phyloP scores from a whole-genome alignment of 2,329 filamentous ascomycete species.

The Exophiala bonariae region DNA sequence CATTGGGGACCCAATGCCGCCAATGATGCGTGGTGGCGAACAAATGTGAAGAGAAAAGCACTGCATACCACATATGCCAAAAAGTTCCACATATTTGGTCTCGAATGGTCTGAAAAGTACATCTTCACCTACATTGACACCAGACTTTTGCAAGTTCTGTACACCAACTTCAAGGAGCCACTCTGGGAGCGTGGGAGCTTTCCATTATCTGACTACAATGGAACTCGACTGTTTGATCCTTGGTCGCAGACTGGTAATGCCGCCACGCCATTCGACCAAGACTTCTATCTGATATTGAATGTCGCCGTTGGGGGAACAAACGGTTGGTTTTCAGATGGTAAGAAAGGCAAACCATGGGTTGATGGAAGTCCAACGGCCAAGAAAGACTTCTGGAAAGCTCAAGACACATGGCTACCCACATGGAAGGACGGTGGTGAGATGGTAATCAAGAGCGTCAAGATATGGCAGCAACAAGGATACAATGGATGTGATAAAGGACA shows the following conservation, averaged over 20 bases:
- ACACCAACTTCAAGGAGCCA: slow-evolving; percentile 69
- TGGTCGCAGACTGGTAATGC: slow-evolving; percentile 62
- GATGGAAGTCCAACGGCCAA: slow-evolving; percentile 66
- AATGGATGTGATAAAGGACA: slow-evolving; percentile 17
- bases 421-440: slow-evolving; percentile 74
- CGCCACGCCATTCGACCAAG: slow-evolving; percentile 74
- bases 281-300: slow-evolving; percentile 76
- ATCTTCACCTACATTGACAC: slow-evolving; percentile 85
- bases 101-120: slow-evolving; percentile 88
- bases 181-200: slow-evolving; percentile 72
- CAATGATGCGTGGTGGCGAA: slow-evolving; percentile 81
- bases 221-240: slow-evolving; percentile 62
- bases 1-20: slow-evolving; percentile 76
- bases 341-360: slow-evolving; percentile 75
- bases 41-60: slow-evolving; percentile 74
- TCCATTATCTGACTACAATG: slow-evolving; percentile 62
- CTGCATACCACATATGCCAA: slow-evolving; percentile 72
- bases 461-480: slow-evolving; percentile 60
- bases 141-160: slow-evolving; percentile 76
- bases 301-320: slow-evolving; percentile 76
- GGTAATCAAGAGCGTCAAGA: slow-evolving; percentile 68
- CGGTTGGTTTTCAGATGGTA: slow-evolving; percentile 78
- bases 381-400: slow-evolving; percentile 74
- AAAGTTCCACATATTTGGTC: slow-evolving; percentile 73
- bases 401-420: slow-evolving; percentile 66